A percentile compares a stretch with the other conserved stretches of the same genome.
Evolutionary conservation across 352 stramenopile genomes (phyloP).

Genomic region (Phytophthora sojae): DNA sequence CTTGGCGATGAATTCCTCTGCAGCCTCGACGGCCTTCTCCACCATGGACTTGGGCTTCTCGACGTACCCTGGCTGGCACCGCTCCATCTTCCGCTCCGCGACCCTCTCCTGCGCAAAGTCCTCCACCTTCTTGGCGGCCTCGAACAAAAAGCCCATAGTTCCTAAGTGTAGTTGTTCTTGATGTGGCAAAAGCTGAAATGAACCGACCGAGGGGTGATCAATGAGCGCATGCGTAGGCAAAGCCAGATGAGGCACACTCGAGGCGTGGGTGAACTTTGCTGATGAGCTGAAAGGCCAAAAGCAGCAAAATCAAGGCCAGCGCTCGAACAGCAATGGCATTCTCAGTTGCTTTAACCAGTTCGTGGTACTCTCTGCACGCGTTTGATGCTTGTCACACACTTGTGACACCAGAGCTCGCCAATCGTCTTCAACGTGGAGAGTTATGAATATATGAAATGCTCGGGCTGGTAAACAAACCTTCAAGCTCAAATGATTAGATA

Average conservation of each 20-base stretch:
- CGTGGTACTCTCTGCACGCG: background rate
- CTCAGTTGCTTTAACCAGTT: background rate
- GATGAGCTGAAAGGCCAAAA: slow-evolving; percentile 9
- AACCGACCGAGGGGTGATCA: background rate
- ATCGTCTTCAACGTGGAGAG: slow-evolving; percentile 6
- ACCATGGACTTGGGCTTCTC: slow-evolving; percentile 22
- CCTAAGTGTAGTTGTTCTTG: background rate
- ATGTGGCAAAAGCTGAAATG: slow-evolving; percentile 4
- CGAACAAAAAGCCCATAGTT: slow-evolving; percentile 20
- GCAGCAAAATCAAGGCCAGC: background rate
- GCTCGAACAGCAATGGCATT: background rate
- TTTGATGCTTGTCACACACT: slow-evolving; percentile 3
- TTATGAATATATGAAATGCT: background rate
- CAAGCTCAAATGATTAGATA: background rate
- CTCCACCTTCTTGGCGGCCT: slow-evolving; percentile 17
- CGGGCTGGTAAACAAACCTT: slow-evolving; percentile 2
- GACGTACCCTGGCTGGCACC: slow-evolving; percentile 11
- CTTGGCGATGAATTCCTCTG: slow-evolving; percentile 22
- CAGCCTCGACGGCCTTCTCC: slow-evolving; percentile 18
- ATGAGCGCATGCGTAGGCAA: background rate
- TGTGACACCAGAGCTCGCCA: slow-evolving; percentile 1
- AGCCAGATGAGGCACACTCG: background rate
- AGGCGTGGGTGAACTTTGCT: slow-evolving; percentile 14
- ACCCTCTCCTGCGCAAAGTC: slow-evolving; percentile 30
- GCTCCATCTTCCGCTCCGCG: slow-evolving; percentile 16